phyloP scores from a whole-genome alignment of 1,139 yeast species.

The Candida sp. region DNA sequence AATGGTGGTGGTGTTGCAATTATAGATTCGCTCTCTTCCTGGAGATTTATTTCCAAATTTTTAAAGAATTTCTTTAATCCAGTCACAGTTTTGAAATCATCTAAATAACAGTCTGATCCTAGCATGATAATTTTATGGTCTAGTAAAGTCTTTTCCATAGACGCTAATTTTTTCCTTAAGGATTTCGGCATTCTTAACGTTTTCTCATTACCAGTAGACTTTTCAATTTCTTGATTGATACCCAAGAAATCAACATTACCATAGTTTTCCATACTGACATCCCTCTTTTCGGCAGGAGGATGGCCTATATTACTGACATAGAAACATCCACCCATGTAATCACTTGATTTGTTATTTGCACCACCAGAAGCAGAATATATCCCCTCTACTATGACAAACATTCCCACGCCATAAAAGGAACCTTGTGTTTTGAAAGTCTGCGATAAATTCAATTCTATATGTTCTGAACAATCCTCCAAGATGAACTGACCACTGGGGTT shows the following conservation, averaged over 20 bases:
- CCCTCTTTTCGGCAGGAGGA: constrained; percentile 85
- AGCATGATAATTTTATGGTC: constrained; percentile 63
- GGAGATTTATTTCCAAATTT: constrained; percentile 30
- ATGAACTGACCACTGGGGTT: constrained; percentile 67
- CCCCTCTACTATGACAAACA: constrained; percentile 82
- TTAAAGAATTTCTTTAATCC: constrained; percentile 60
- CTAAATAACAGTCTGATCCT: constrained; percentile 73
- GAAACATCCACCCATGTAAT: constrained; percentile 49
- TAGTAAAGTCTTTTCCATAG: constrained; percentile 52
- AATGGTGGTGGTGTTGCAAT: constrained; percentile 43
- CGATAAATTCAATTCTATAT: constrained; percentile 65
- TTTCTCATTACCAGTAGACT: constrained; percentile 18
- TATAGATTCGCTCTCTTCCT: constrained; percentile 15
- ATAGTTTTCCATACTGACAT: constrained; percentile 58
- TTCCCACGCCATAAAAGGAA: constrained; percentile 74
- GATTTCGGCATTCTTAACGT: constrained; percentile 55
- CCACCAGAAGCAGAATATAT: constrained; percentile 68
- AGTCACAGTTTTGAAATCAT: constrained; percentile 53
- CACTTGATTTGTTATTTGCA: constrained; percentile 19
- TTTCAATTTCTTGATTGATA: constrained; percentile 41
- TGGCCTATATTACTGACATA: constrained; percentile 77
- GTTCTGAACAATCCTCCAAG: constrained; percentile 79
- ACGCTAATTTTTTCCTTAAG: constrained; percentile 51
- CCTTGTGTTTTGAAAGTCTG: constrained; percentile 67
- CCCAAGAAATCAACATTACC: constrained; percentile 84